A percentile compares a stretch with the other conserved stretches of the same genome.
Evolutionary conservation across 768 basidiomycete species (phyloP).

Genomic region (Pilatotrama ljubarskyi): DNA sequence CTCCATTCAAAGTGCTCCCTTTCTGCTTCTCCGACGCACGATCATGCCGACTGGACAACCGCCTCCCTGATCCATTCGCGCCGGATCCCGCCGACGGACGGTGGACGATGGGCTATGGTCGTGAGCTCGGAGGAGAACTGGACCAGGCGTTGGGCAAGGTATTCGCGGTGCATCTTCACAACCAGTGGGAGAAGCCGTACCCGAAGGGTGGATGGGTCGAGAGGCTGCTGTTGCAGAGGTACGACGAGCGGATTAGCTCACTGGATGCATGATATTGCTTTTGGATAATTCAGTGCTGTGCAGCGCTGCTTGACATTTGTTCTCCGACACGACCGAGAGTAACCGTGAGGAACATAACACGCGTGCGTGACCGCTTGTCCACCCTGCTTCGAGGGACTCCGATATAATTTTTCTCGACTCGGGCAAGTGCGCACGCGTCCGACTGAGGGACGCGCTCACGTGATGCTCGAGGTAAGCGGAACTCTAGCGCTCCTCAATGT

Average conservation of each 20-base stretch:
- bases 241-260: slow-evolving; percentile 42
- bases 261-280: background rate
- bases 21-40: slow-evolving; percentile 95
- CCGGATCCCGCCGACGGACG: slow-evolving; percentile 44
- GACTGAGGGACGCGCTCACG: no score
- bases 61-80: slow-evolving; percentile 88
- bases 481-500: no score
- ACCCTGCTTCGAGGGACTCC: no score
- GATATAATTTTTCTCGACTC: no score
- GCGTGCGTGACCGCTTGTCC: no score
- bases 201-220: slow-evolving; percentile 87
- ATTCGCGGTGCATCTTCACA: slow-evolving; percentile 91
- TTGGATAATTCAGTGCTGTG: no score
- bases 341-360: no score
- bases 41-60: slow-evolving; percentile 89
- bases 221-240: slow-evolving; percentile 65
- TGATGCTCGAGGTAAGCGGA: no score
- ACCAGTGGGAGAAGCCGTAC: slow-evolving; percentile 92
- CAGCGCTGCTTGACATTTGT: no score
- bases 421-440: no score
- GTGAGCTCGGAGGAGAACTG: slow-evolving; percentile 62
- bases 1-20: slow-evolving; percentile 89
- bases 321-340: no score
- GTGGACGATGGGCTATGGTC: slow-evolving; percentile 68
- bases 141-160: slow-evolving; percentile 65